Percentiles rank a stretch among this genome's conserved stretches.
These are phyloP conservation scores for Chlorophyllum brunneum DNA, from an alignment of 768 basidiomycete species.

Conservation along the genomic window DNA sequence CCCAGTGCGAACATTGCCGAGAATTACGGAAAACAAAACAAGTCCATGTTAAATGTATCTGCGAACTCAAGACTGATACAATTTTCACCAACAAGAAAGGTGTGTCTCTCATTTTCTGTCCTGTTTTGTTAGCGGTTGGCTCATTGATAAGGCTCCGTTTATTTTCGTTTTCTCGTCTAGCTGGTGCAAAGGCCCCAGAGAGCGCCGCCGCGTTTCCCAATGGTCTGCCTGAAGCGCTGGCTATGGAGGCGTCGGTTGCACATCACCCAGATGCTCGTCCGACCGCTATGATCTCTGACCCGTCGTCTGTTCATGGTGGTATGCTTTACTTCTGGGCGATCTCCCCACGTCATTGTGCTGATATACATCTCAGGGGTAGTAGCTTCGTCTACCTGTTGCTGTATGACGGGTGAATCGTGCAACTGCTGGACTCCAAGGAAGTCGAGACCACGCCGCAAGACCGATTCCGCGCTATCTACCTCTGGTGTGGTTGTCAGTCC, in stretches of 20 bases:
- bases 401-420: slow-evolving; percentile 51
- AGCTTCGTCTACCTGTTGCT: slow-evolving; percentile 33
- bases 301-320: slow-evolving; percentile 62
- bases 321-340: slow-evolving; percentile 41
- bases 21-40: slow-evolving; percentile 82
- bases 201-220: slow-evolving; percentile 81
- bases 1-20: slow-evolving; percentile 87
- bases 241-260: slow-evolving; percentile 62
- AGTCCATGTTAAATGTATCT: slow-evolving; percentile 83
- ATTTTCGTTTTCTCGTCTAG: slow-evolving; percentile 18
- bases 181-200: slow-evolving; percentile 55
- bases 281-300: slow-evolving; percentile 41
- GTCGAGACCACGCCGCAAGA: slow-evolving; percentile 27
- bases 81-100: slow-evolving; percentile 53
- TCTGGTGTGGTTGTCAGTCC: background rate
- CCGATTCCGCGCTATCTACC: slow-evolving; percentile 14
- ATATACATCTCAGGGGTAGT: slow-evolving; percentile 34
- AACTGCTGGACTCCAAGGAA: slow-evolving; percentile 55
- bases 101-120: slow-evolving; percentile 29
- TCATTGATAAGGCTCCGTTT: slow-evolving; percentile 43
- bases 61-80: slow-evolving; percentile 69
- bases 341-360: too few species aligned
- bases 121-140: slow-evolving; percentile 24
- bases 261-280: slow-evolving; percentile 49
- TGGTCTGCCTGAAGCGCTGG: slow-evolving; percentile 55